Evolutionary conservation across 768 basidiomycete species (phyloP), one percentile per base, ranked within the genome.

Genomic region (Suillus subluteus): DNA sequence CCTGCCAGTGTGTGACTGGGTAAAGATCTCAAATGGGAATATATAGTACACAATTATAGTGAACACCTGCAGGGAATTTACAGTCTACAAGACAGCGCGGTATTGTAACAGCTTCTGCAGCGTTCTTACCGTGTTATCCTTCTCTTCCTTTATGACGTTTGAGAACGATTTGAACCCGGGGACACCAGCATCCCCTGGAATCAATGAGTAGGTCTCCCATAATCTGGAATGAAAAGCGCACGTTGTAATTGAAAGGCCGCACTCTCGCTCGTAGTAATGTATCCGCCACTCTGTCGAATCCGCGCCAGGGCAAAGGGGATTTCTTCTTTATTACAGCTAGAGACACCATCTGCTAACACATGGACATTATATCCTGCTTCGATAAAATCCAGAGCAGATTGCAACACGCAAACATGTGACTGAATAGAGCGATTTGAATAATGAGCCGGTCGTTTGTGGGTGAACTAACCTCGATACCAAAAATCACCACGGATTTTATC

Each of bases 391-490:
- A 96, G 79, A 0, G 90, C 83, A 0, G 94, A 92, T 76, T 97
- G 95, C 7, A 95, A 83, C 11, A 97, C 87, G 73, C 96, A 98
- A 67, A 98, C 88, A 71, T 97, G 96, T 18, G 92, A 86, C 95
- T 96, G 69, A 11, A 18, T 69, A n/a, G 26, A 30, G 1, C 30
- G 67, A 65, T 37, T 59, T 71, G 21, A 63, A 21, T 1, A 12
- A 35, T 15, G 3, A 41, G 55, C 38, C 30, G 41, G 18, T 16
- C n/a, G 23, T 9, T 8, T 23, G 3, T 56, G 21, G 6, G 26
- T 50, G 7, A 18, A 75, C 85, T 44, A 69, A 92, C 95, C 84
- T 97, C 96, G 62, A 97, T 95, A 18, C 96, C 96, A 67, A 95
- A 88, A 6, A 98, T 74, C 8, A 97, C 86, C 56, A 95, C 80